Conservation (phyloP, 129 eudicot genomes). For the Dittrichia graveolens region DNA sequence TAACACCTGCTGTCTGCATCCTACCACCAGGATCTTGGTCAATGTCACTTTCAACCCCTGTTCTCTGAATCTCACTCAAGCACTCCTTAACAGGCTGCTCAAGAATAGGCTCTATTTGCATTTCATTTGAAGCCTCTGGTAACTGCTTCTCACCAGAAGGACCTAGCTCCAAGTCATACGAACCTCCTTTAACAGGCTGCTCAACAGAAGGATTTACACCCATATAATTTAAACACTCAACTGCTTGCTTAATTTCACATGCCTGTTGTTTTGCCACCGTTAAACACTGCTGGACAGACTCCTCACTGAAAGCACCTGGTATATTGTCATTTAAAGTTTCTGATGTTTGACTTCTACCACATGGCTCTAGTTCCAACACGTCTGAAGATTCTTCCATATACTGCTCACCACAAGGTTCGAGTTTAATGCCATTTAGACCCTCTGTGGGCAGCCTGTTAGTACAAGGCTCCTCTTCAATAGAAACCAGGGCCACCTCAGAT, state of each 20-base stretch:
- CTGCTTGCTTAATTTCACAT: conserved; percentile 22
- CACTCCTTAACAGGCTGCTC: conserved; percentile 31
- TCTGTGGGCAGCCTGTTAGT: conserved; percentile 32
- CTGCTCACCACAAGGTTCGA: conserved; percentile 26
- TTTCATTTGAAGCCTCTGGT: conserved; percentile 30
- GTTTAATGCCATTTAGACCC: conserved; percentile 20
- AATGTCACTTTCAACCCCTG: conserved; percentile 23
- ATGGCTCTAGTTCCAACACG: conserved; percentile 10
- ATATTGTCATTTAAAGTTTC: conserved; percentile 28
- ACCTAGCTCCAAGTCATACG: conserved; percentile 15
- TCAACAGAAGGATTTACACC: conserved; percentile 16
- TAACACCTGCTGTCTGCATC: conserved; percentile 29
- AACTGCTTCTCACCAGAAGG: conserved; percentile 31
- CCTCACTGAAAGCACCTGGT: conserved; percentile 6
- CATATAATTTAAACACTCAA: conserved; percentile 17
- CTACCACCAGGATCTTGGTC: conserved; percentile 24
- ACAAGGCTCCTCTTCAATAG: conserved; percentile 21
- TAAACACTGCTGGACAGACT: conserved; percentile 24
- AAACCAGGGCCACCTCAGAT: conserved; percentile 24
- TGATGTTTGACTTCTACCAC: conserved; percentile 11
- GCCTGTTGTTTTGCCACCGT: conserved; percentile 15
- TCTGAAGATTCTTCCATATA: conserved; percentile 14
- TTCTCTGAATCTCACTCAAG: conserved; percentile 23
- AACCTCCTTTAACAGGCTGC: conserved; percentile 31
- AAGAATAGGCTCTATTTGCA: conserved; percentile 26